A percentile compares a stretch with the other conserved stretches of the same genome.
Conservation (phyloP, 768 basidiomycete species). For the Mrakia frigida region DNA sequence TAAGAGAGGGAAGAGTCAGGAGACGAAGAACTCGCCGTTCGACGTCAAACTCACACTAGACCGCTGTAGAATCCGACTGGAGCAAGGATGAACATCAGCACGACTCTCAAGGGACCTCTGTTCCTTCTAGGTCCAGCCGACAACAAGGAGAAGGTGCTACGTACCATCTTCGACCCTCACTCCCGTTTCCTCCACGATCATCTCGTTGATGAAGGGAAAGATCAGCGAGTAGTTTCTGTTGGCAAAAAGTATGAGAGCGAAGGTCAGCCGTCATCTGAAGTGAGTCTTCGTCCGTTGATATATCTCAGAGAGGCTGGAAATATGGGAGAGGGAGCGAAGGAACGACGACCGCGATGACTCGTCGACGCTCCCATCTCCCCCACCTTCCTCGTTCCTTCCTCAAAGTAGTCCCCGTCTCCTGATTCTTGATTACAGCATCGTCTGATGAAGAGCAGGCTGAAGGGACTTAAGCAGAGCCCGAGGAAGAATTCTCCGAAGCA, state of each 20-base stretch:
- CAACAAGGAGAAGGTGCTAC: neutral
- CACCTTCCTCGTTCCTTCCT: neutral
- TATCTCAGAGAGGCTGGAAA: neutral
- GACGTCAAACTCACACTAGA: neutral
- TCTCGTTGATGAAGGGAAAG: conserved; percentile 31
- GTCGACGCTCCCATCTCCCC: neutral
- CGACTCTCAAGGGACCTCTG: too few species aligned
- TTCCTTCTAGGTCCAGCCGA: too few species aligned
- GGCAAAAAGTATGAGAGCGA: neutral
- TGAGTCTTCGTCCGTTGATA: too few species aligned
- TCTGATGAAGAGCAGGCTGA: too few species aligned
- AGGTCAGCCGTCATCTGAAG: neutral
- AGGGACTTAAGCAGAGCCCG: too few species aligned
- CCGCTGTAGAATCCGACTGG: conserved; percentile 30
- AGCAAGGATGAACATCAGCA: neutral
- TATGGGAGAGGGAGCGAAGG: neutral
- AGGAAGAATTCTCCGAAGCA: too few species aligned
- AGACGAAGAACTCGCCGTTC: too few species aligned
- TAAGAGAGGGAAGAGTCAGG: too few species aligned
- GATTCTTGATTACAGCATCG: too few species aligned
- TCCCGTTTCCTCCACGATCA: conserved; percentile 20
- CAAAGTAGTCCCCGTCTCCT: too few species aligned
- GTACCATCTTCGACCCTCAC: conserved; percentile 6
- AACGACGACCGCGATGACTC: too few species aligned
- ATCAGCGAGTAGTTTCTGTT: conserved; percentile 18